phyloP scores from a whole-genome alignment of 352 stramenopile genomes.

The Saprolegnia parasitica region DNA sequence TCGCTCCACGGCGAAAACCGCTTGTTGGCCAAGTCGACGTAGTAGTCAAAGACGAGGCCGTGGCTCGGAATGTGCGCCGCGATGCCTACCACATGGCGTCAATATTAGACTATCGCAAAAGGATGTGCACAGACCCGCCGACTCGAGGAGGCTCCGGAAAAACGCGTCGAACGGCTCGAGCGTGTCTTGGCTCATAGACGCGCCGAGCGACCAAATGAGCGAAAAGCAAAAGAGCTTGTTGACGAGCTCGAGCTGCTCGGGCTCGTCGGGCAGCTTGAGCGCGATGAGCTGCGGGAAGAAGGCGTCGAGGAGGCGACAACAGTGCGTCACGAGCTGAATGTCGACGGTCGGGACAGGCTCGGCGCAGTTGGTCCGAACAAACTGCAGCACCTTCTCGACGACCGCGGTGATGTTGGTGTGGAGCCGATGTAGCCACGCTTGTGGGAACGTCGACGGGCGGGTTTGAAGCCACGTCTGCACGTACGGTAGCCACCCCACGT shows the following conservation, averaged over 20 bases:
- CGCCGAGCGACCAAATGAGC: conserved; percentile 88
- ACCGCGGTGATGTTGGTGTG: conserved; percentile 50
- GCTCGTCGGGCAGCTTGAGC: conserved; percentile 29
- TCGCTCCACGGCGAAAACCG: conserved; percentile 54
- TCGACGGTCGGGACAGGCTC: conserved; percentile 88
- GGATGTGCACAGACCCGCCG: neutral
- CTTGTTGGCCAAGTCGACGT: conserved; percentile 54
- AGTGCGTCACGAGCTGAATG: conserved; percentile 80
- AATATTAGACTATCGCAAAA: neutral
- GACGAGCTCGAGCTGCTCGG: conserved; percentile 43
- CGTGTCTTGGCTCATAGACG: conserved; percentile 71
- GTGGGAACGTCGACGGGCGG: conserved; percentile 47
- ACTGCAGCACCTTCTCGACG: conserved; percentile 70
- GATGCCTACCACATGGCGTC: neutral
- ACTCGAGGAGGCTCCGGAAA: conserved; percentile 48
- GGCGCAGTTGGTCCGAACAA: conserved; percentile 64
- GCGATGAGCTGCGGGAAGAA: conserved; percentile 51
- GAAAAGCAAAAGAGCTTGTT: conserved; percentile 86
- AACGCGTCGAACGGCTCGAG: conserved; percentile 80
- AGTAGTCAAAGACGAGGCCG: conserved; percentile 86
- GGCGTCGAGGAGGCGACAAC: conserved; percentile 83
- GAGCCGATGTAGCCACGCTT: conserved; percentile 39
- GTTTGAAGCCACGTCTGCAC: conserved; percentile 85
- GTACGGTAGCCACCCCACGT: conserved; percentile 88
- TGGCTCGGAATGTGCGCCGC: conserved; percentile 30